Conservation (phyloP, 192 early-diverging fungal species). For the Coemansia sp. region DNA sequence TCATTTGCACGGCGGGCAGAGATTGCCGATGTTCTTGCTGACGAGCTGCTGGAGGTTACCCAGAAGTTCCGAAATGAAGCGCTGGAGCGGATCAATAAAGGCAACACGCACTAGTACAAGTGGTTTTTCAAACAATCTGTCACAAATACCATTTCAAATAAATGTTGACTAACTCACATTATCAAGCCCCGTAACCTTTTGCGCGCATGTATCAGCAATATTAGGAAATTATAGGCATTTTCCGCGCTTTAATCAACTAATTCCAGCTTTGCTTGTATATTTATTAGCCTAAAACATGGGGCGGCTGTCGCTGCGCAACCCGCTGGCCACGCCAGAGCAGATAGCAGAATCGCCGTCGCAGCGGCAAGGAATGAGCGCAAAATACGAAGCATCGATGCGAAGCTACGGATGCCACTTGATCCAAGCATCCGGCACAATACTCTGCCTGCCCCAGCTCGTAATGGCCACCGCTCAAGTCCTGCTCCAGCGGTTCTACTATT, state of each 20-base stretch:
- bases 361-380: slow-evolving; percentile 58
- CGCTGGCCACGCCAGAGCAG: slow-evolving; percentile 72
- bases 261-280: too few species aligned
- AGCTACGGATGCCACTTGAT: slow-evolving; percentile 81
- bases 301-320: slow-evolving; percentile 74
- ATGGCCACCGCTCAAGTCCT: slow-evolving; percentile 96
- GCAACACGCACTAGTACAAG: too few species aligned
- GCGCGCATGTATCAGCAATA: too few species aligned
- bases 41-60: not conserved
- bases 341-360: slow-evolving; percentile 66
- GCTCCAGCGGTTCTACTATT: slow-evolving; percentile 89
- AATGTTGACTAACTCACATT: too few species aligned
- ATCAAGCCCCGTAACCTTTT: too few species aligned
- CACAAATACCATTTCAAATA: too few species aligned
- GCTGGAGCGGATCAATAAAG: not conserved
- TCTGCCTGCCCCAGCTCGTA: slow-evolving; percentile 81
- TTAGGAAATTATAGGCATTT: too few species aligned
- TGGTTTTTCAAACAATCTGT: too few species aligned
- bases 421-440: slow-evolving; percentile 75
- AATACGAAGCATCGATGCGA: slow-evolving; percentile 73
- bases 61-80: not conserved
- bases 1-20: not conserved
- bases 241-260: too few species aligned
- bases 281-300: slow-evolving; percentile 18
- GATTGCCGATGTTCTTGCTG: not conserved